Evolutionary conservation across 1,139 yeast genomes (phyloP), one percentile per base, ranked within the genome.

Genomic region (Geotrichum bryndzae): DNA sequence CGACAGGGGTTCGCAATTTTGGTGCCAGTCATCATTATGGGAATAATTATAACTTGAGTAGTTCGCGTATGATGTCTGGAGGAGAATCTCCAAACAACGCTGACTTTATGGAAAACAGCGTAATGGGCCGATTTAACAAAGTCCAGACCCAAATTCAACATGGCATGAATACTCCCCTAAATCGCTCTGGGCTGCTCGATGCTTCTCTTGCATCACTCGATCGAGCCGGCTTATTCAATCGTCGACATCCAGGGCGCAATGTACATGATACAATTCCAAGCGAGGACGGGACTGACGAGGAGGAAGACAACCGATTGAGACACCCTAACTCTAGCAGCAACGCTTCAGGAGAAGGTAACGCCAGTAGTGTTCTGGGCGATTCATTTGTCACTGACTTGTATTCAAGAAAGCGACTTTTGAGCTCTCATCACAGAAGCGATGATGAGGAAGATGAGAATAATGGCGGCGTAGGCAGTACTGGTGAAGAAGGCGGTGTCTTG

Each of bases 401-500:
- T 46, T 60, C 62, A 15, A 51, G 58, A 15, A 65, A 45, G 52
- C 61, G 54, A 51, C 46, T 54, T n/a, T 54, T 53, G 48, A 51
- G 60, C 53, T 18, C 60, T 18, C 25, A 41, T 35, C 5, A 51
- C 11, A 27, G 54, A 18, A 11, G 54, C 51, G n/a, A 51, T n/a
- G 67, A 64, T 8, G 63, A 64, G 18, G 63, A 63, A 50, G 66
- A 70, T 38, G 68, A 67, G 15, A 73, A 74, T 46, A 51, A 41
- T 45, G 58, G 66, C 70, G 65, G 68, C 67, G 51, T 76, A 70
- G 55, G 72, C 63, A 70, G 66, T 6, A 70, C 70, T 35, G 74
- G 71, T n/a, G 79, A 77, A 41, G 79, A 75, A 41, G 84, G 85
- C 1, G 96, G 96, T 0, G 96, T 91, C 2, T 76, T 91, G 60